These are phyloP conservation scores for Saturnispora quitensis DNA, from an alignment of 805 yeast genomes.

Conservation along the genomic window DNA sequence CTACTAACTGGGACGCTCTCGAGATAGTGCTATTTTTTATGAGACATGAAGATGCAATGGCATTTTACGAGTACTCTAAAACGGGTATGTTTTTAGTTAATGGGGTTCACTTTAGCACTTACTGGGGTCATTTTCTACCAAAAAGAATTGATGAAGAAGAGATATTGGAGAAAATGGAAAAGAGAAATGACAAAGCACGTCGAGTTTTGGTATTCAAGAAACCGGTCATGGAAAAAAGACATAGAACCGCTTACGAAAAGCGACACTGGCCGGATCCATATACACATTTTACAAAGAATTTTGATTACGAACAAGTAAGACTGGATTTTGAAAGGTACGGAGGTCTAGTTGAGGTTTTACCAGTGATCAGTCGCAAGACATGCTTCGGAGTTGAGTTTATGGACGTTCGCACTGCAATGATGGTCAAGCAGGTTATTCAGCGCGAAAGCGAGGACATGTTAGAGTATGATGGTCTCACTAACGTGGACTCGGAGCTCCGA, in stretches of 20 bases:
- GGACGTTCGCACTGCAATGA: slow-evolving; percentile 50
- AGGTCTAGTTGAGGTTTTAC: slow-evolving; percentile 47
- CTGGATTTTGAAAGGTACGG: slow-evolving; percentile 52
- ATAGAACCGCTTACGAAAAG: slow-evolving; percentile 12
- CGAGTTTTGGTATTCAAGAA: slow-evolving; percentile 46
- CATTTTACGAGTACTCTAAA: slow-evolving; percentile 42
- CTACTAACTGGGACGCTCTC: slow-evolving; percentile 20
- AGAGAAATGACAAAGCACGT: slow-evolving; percentile 36
- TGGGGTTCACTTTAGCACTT: slow-evolving; percentile 40
- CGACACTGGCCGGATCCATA: slow-evolving; percentile 35
- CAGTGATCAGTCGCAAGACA: slow-evolving; percentile 58
- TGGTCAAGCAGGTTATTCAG: slow-evolving; percentile 42
- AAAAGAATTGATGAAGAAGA: slow-evolving; percentile 6
- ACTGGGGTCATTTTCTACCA: slow-evolving; percentile 32
- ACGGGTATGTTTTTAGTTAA: slow-evolving; percentile 51
- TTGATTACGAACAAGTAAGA: slow-evolving; percentile 36
- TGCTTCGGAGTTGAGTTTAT: slow-evolving; percentile 53
- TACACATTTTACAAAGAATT: slow-evolving; percentile 33
- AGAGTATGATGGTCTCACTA: neutral
- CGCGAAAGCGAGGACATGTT: neutral
- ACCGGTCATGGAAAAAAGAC: slow-evolving; percentile 21
- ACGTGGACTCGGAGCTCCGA: neutral
- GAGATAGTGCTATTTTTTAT: slow-evolving; percentile 43
- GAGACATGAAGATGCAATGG: slow-evolving; percentile 42
- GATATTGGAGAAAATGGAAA: slow-evolving; percentile 18